A percentile compares a stretch with the other conserved stretches of the same genome.
phyloP scores from a whole-genome alignment of 129 eudicot species.

The Helianthus tuberosus region DNA sequence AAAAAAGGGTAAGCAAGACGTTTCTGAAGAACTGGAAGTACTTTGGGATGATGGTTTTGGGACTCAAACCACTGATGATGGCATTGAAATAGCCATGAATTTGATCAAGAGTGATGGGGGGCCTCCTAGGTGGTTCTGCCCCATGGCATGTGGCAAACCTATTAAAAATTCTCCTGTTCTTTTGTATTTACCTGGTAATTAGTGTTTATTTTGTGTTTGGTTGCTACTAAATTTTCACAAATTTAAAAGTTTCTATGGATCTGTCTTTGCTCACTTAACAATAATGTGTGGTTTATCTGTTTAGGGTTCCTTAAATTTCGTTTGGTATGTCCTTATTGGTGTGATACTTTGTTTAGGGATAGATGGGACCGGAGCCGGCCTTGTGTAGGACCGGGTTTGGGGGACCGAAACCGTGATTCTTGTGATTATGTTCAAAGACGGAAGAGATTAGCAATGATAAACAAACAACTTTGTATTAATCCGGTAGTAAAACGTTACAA shows the following conservation, averaged over 20 bases:
- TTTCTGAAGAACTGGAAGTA: constrained; percentile 46
- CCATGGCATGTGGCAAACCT: constrained; percentile 64
- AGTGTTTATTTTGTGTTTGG: not conserved
- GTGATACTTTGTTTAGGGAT: constrained; percentile 48
- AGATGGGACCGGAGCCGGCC: constrained; percentile 72
- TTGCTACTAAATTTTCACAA: not conserved
- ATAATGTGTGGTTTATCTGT: not conserved
- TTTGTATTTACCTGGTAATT: constrained; percentile 88
- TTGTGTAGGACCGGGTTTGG: no score
- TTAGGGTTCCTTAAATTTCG: not conserved
- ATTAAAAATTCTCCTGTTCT: constrained; percentile 65
- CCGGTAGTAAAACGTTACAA: no score
- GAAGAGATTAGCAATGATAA: no score
- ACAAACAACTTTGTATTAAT: no score
- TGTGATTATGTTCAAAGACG: no score
- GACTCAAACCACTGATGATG: constrained; percentile 56
- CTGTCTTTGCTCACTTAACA: not conserved
- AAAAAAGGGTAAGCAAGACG: constrained; percentile 15
- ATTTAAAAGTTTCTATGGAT: not conserved
- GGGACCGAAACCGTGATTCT: no score
- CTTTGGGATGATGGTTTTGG: constrained; percentile 97
- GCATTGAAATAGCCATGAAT: constrained; percentile 48
- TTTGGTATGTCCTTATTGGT: not conserved
- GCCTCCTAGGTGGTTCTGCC: constrained; percentile 90
- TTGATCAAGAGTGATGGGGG: constrained; percentile 81